phyloP scores from a whole-genome alignment of 371 early-diverging fungal genomes.

The Mortierella sp. region DNA sequence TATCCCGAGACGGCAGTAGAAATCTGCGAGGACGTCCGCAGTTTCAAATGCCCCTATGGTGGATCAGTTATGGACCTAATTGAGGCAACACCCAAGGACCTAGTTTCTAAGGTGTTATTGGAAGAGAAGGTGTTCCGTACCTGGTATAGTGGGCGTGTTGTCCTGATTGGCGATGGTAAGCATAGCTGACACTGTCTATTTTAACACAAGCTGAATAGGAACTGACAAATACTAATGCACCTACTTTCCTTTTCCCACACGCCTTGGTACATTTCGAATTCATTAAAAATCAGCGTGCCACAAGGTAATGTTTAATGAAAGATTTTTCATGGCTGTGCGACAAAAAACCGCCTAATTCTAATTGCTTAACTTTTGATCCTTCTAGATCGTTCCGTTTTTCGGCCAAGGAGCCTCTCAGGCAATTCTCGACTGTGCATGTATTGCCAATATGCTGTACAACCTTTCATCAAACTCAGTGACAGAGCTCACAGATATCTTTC shows the following conservation, averaged over 20 bases:
- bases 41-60: constrained; percentile 51
- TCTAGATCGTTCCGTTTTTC: constrained; percentile 53
- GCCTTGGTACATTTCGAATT: neutral
- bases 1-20: constrained; percentile 50
- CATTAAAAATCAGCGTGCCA: constrained; percentile 29
- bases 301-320: constrained; percentile 18
- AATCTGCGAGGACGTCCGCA: constrained; percentile 53
- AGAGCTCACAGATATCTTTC: constrained; percentile 26
- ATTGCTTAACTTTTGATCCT: neutral
- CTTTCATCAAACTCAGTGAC: neutral
- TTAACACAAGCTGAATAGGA: neutral
- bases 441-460: constrained; percentile 32
- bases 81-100: constrained; percentile 43
- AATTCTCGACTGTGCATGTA: constrained; percentile 45
- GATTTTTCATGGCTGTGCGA: neutral
- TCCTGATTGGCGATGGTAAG: constrained; percentile 52
- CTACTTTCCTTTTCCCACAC: neutral
- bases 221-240: neutral
- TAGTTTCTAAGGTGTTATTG: constrained; percentile 42
- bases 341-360: neutral
- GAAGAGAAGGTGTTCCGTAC: constrained; percentile 51
- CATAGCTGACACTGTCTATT: neutral
- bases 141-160: constrained; percentile 53
- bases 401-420: constrained; percentile 58
- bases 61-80: constrained; percentile 48